These are phyloP conservation scores for Trichomonascus vanleenenianus DNA, from an alignment of 805 yeast species.

Conservation along the genomic window DNA sequence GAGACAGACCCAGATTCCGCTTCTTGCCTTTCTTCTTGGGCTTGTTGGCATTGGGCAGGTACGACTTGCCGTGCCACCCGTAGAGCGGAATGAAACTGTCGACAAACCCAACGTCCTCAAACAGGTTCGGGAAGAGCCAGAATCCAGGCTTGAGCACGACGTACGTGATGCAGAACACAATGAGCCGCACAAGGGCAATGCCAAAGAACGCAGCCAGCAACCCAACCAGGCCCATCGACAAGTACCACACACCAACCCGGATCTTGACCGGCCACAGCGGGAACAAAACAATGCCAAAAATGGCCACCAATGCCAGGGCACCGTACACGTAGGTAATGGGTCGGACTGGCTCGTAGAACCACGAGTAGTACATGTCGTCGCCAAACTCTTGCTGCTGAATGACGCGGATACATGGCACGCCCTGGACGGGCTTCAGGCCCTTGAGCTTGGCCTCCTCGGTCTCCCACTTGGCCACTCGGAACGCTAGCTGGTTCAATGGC, in stretches of 20 bases:
- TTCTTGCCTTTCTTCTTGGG: conserved; percentile 18
- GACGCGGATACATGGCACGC: conserved; percentile 37
- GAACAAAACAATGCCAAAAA: conserved; percentile 62
- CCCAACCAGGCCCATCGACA: conserved; percentile 69
- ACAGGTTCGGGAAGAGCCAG: conserved; percentile 94
- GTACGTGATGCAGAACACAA: conserved; percentile 55
- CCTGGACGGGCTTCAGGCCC: conserved; percentile 64
- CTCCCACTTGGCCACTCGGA: conserved; percentile 69
- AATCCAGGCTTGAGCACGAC: conserved; percentile 62
- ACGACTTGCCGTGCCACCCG: conserved; percentile 55
- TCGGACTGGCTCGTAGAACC: conserved; percentile 73
- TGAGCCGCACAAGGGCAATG: conserved; percentile 70
- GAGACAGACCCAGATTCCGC: conserved; percentile 3
- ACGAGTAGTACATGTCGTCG: conserved; percentile 56
- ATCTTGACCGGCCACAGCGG: conserved; percentile 92
- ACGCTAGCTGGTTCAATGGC: conserved; percentile 64
- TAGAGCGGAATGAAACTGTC: conserved; percentile 90
- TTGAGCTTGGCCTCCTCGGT: conserved; percentile 50
- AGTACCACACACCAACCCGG: conserved; percentile 87
- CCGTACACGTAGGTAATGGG: conserved; percentile 57
- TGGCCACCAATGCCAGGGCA: conserved; percentile 54
- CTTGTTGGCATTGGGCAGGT: conserved; percentile 11
- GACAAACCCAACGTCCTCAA: conserved; percentile 89
- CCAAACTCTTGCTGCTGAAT: conserved; percentile 32
- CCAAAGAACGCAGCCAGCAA: conserved; percentile 68